These are phyloP conservation scores for Elymus sibiricus DNA, from an alignment of 176 grass and related monocot species.

Conservation along the genomic window DNA sequence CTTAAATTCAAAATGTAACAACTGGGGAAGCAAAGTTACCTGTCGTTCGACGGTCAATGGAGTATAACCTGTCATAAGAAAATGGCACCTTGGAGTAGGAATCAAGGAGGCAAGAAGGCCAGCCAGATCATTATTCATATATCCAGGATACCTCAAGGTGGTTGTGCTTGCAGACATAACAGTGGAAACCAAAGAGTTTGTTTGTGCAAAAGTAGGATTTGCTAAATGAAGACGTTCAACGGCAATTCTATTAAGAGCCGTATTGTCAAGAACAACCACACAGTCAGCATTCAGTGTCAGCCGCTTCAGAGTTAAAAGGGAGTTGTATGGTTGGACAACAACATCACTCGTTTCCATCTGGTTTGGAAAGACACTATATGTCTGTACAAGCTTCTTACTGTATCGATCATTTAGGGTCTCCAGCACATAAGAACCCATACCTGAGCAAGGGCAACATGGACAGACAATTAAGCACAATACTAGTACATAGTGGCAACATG, in stretches of 20 bases:
- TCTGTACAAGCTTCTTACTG: conserved; percentile 98
- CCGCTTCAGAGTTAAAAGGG: conserved; percentile 87
- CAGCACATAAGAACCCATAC: conserved; percentile 97
- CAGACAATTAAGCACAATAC: not conserved
- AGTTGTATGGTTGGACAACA: conserved; percentile 98
- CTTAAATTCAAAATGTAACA: conserved; percentile 1
- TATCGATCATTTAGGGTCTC: conserved; percentile 99
- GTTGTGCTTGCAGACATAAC: conserved; percentile 99
- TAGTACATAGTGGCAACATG: not conserved
- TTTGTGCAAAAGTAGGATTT: conserved; percentile 95
- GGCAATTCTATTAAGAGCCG: conserved; percentile 96
- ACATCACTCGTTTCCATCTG: conserved; percentile 99
- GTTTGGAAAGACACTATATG: conserved; percentile 98
- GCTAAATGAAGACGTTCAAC: conserved; percentile 88
- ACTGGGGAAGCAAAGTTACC: conserved; percentile 56
- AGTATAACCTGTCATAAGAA: conserved; percentile 99
- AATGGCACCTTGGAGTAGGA: conserved; percentile 96
- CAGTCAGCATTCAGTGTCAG: conserved; percentile 90
- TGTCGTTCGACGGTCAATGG: conserved; percentile 94
- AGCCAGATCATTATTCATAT: conserved; percentile 99
- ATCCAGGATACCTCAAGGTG: conserved; percentile 93
- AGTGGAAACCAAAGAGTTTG: conserved; percentile 98
- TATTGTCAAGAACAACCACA: conserved; percentile 99
- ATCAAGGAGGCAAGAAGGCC: conserved; percentile 93
- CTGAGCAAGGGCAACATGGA: conserved; percentile 33